Percentiles rank a stretch among this genome's conserved stretches.
Conservation (phyloP, 768 basidiomycete species). For the Ramaria sp. region DNA sequence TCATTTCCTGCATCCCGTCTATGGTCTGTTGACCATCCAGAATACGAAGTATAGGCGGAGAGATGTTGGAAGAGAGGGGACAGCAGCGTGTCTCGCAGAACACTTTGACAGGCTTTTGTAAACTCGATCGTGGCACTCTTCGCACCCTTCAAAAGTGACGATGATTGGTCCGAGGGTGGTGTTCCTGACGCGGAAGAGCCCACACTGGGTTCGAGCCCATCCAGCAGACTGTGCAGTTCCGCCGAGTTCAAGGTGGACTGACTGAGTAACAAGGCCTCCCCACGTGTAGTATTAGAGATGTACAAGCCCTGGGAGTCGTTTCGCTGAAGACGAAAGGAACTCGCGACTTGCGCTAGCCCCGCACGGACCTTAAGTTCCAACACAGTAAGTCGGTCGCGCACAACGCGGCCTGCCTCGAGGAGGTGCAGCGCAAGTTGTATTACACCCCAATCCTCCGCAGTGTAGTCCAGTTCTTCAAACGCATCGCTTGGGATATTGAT, state of each 20-base stretch:
- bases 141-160: slow-evolving; percentile 42
- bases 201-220: slow-evolving; percentile 36
- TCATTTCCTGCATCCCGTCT: slow-evolving; percentile 27
- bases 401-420: slow-evolving; percentile 65
- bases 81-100: slow-evolving; percentile 75
- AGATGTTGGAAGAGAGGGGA: slow-evolving; percentile 73
- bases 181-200: slow-evolving; percentile 11
- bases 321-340: slow-evolving; percentile 45
- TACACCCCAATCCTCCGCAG: slow-evolving; percentile 76
- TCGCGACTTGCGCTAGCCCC: slow-evolving; percentile 47
- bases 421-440: slow-evolving; percentile 80
- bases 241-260: slow-evolving; percentile 80
- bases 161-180: slow-evolving; percentile 16
- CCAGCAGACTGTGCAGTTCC: slow-evolving; percentile 57
- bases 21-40: slow-evolving; percentile 51
- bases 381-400: slow-evolving; percentile 51
- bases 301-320: slow-evolving; percentile 43
- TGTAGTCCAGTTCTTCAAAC: slow-evolving; percentile 54
- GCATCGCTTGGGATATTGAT: slow-evolving; percentile 53
- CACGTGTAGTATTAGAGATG: slow-evolving; percentile 49
- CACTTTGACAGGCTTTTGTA: slow-evolving; percentile 62
- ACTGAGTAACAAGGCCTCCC: slow-evolving; percentile 62
- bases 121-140: slow-evolving; percentile 50
- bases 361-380: slow-evolving; percentile 67
- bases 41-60: slow-evolving; percentile 50